Evolutionary conservation across 192 early-diverging fungal genomes (phyloP).

Genomic region (Coemansia sp.): DNA sequence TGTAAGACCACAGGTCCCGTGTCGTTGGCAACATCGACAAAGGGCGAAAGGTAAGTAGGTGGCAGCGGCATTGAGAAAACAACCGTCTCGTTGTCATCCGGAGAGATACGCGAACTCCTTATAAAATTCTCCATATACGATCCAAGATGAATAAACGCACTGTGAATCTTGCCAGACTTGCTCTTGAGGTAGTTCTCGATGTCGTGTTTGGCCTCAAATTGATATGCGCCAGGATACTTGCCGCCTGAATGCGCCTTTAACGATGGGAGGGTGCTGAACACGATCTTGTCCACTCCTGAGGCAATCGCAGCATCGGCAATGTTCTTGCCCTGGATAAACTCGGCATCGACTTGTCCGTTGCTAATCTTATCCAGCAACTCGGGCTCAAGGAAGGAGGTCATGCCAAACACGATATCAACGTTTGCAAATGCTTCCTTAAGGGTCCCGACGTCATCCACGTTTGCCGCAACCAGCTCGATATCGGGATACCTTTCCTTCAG

Average conservation of each 20-base stretch:
- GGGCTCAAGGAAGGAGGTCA: conserved; percentile 21
- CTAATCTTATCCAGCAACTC: not conserved
- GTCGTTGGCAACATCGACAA: conserved; percentile 12
- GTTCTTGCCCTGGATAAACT: conserved; percentile 6
- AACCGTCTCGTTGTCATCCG: conserved; percentile 11
- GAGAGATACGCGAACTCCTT: conserved; percentile 3
- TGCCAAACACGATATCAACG: conserved; percentile 22
- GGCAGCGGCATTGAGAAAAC: conserved; percentile 1
- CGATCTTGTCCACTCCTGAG: not conserved
- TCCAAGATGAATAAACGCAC: not conserved
- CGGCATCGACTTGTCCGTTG: not conserved
- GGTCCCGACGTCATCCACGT: conserved; percentile 16
- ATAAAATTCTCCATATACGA: conserved; percentile 14
- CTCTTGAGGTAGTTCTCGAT: conserved; percentile 13
- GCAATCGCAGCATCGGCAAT: conserved; percentile 19
- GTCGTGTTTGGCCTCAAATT: conserved; percentile 26
- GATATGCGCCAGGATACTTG: conserved; percentile 10
- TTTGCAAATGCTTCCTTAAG: conserved; percentile 19
- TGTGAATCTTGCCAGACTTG: conserved; percentile 2
- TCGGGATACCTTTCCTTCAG: conserved; percentile 16
- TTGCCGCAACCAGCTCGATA: conserved; percentile 19
- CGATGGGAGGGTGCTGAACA: conserved; percentile 25
- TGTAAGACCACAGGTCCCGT: conserved; percentile 12
- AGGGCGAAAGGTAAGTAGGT: not conserved
- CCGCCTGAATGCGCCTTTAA: conserved; percentile 14